phyloP scores from a whole-genome alignment of 306 rosid species.

The Carpinus viminea region DNA sequence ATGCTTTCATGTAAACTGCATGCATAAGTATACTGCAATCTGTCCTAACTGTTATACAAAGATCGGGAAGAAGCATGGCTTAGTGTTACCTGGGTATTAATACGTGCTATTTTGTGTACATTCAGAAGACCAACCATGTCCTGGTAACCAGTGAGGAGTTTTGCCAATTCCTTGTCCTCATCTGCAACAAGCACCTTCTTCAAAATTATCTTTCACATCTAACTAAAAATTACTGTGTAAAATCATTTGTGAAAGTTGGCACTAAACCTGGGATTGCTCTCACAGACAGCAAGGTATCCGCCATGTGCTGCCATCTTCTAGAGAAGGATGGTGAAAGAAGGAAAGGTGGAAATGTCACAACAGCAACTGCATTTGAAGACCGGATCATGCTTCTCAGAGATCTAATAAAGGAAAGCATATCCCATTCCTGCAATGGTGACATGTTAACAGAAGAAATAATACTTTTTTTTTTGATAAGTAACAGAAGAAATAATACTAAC shows the following conservation, averaged over 20 bases:
- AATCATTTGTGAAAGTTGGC: slow-evolving; percentile 22
- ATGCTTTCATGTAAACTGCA: not conserved
- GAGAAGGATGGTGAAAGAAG: slow-evolving; percentile 66
- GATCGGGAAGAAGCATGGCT: slow-evolving; percentile 5
- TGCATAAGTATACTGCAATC: not conserved
- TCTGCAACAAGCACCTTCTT: slow-evolving; percentile 44
- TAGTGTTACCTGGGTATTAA: slow-evolving; percentile 77
- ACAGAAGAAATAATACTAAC: not conserved
- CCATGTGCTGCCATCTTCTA: slow-evolving; percentile 87
- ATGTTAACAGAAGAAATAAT: not conserved
- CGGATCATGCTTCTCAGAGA: slow-evolving; percentile 64
- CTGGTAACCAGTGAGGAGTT: slow-evolving; percentile 89
- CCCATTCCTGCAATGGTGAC: slow-evolving; percentile 72
- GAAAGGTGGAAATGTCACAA: slow-evolving; percentile 74
- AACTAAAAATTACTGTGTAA: slow-evolving; percentile 2
- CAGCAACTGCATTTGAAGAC: slow-evolving; percentile 74
- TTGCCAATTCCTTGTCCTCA: slow-evolving; percentile 81
- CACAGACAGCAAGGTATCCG: slow-evolving; percentile 82
- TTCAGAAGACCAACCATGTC: slow-evolving; percentile 89
- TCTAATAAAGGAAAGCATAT: slow-evolving; percentile 76
- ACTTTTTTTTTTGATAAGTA: no score
- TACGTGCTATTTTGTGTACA: slow-evolving; percentile 71
- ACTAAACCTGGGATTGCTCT: slow-evolving; percentile 78
- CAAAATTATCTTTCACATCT: slow-evolving; percentile 17
- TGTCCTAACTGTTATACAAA: not conserved